These are phyloP conservation scores for Ustilago esculenta DNA, from an alignment of 1,284 basidiomycete species.

Conservation along the genomic window DNA sequence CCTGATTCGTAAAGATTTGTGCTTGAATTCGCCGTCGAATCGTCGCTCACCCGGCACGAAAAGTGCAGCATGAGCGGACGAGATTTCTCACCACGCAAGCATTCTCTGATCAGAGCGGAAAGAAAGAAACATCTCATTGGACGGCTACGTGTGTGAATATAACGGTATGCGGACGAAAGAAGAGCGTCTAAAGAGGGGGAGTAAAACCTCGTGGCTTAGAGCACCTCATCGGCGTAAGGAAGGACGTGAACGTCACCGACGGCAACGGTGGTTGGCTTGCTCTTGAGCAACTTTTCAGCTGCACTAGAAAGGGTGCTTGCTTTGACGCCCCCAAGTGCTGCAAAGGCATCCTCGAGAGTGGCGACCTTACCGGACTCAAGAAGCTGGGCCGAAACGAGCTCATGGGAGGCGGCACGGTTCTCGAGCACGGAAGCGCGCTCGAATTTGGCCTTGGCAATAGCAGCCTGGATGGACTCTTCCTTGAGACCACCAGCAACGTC, in stretches of 20 bases:
- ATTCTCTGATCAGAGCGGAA: too few relatives aligned
- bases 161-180: too few relatives aligned
- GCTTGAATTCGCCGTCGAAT: too few relatives aligned
- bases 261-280: slow-evolving; percentile 63
- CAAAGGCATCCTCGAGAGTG: slow-evolving; percentile 48
- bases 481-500: slow-evolving; percentile 52
- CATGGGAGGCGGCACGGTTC: slow-evolving; percentile 51
- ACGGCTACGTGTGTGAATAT: too few relatives aligned
- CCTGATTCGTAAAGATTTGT: too few relatives aligned
- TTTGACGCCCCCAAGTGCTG: slow-evolving; percentile 56
- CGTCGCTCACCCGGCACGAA: too few relatives aligned
- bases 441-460: slow-evolving; percentile 65
- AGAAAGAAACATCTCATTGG: too few relatives aligned
- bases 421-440: slow-evolving; percentile 56
- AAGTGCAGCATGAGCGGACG: too few relatives aligned
- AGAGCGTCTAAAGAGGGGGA: too few relatives aligned
- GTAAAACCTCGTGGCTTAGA: slow-evolving; percentile 25
- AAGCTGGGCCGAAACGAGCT: slow-evolving; percentile 53
- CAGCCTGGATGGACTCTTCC: slow-evolving; percentile 53
- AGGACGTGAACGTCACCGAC: slow-evolving; percentile 63
- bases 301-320: slow-evolving; percentile 43
- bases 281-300: slow-evolving; percentile 61
- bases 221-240: slow-evolving; percentile 65
- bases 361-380: slow-evolving; percentile 46
- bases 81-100: too few relatives aligned